These are phyloP conservation scores for Suillus subluteus DNA, from an alignment of 768 basidiomycete species.

Conservation along the genomic window DNA sequence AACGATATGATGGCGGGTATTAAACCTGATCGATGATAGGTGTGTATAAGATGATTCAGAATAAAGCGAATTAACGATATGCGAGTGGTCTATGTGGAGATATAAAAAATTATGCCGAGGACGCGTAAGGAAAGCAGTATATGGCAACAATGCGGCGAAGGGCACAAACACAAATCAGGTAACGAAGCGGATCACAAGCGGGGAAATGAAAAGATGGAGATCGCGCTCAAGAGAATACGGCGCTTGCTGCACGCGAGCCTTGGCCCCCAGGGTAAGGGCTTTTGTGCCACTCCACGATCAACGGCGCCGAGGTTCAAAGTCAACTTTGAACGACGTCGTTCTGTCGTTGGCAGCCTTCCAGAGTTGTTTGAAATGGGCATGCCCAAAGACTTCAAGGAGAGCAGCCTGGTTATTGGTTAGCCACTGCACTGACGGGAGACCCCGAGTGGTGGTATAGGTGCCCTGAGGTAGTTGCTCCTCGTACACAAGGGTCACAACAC, in stretches of 20 bases:
- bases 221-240: constrained; percentile 17
- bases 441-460: constrained; percentile 74
- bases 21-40: constrained; percentile 31
- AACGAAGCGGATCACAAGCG: constrained; percentile 31
- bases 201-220: constrained; percentile 20
- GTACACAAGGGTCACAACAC: constrained; percentile 70
- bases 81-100: constrained; percentile 30
- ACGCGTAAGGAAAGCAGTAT: constrained; percentile 43
- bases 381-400: constrained; percentile 76
- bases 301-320: constrained; percentile 52
- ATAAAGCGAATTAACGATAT: constrained; percentile 37
- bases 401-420: constrained; percentile 67
- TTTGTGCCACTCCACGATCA: constrained; percentile 26
- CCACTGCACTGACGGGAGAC: constrained; percentile 79
- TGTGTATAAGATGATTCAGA: constrained; percentile 30
- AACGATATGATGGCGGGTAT: constrained; percentile 32
- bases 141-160: constrained; percentile 42
- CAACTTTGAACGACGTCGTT: constrained; percentile 73
- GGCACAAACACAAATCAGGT: constrained; percentile 17
- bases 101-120: constrained; percentile 34
- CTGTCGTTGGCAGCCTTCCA: constrained; percentile 75
- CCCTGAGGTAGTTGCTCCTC: constrained; percentile 77
- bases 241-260: constrained; percentile 23
- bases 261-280: constrained; percentile 20
- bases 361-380: constrained; percentile 68